Conservation (phyloP, 208 protist genomes). For the Blechomonas ayalai region DNA sequence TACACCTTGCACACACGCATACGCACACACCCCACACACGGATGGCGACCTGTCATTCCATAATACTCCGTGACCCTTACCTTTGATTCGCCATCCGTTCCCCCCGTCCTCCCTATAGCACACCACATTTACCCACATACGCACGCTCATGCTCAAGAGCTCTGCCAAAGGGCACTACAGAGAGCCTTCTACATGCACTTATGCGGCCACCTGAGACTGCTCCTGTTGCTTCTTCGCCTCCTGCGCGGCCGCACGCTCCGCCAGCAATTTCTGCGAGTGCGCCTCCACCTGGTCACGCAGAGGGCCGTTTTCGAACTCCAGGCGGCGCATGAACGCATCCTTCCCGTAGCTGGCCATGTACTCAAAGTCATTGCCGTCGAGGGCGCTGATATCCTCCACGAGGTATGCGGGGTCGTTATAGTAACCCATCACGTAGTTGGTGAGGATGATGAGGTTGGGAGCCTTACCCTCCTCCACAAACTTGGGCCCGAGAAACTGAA, state of each 20-base stretch:
- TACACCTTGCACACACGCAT: no score
- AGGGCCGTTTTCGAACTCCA: slow-evolving; percentile 91
- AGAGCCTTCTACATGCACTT: no score
- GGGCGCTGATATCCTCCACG: slow-evolving; percentile 72
- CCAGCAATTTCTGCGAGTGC: slow-evolving; percentile 80
- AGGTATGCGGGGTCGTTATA: slow-evolving; percentile 91
- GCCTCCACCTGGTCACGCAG: slow-evolving; percentile 89
- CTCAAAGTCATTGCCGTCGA: slow-evolving; percentile 89
- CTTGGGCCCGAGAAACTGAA: slow-evolving; percentile 76
- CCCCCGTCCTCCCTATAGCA: no score
- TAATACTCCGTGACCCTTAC: no score
- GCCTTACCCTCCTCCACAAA: slow-evolving; percentile 82
- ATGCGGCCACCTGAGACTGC: slow-evolving; percentile 1
- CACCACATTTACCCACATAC: no score
- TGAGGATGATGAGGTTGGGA: slow-evolving; percentile 86
- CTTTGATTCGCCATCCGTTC: no score
- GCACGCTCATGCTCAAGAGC: no score
- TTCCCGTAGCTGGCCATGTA: slow-evolving; percentile 80
- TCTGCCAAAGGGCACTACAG: no score
- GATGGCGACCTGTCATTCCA: no score
- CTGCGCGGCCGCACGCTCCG: slow-evolving; percentile 46
- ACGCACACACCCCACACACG: no score
- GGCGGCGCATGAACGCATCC: slow-evolving; percentile 88
- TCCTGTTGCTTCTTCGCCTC: slow-evolving; percentile 23
- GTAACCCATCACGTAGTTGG: slow-evolving; percentile 87